Conservation (phyloP, 108 stramenopile species). For the Cyclotella kingstonii region DNA sequence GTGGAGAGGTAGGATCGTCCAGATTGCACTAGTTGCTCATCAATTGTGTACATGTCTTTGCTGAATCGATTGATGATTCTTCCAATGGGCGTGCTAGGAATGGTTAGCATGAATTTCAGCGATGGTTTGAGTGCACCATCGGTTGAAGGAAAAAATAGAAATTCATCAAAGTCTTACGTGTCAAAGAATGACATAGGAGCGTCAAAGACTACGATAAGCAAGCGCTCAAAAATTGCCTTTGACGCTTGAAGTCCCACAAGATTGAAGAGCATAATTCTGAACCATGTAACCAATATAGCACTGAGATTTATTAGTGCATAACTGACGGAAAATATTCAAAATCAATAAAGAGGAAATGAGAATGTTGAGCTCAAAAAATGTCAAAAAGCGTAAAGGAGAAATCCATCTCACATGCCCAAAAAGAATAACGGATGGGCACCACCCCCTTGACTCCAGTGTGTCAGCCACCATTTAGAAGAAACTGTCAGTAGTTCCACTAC, state of each 20-base stretch:
- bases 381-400: slow-evolving; percentile 1
- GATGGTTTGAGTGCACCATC: background rate
- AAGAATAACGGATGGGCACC: slow-evolving; percentile 20
- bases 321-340: slow-evolving; percentile 7
- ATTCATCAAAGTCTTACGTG: slow-evolving; percentile 22
- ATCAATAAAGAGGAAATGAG: slow-evolving; percentile 10
- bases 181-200: slow-evolving; percentile 93
- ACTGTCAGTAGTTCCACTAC: slow-evolving; percentile 51
- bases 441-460: slow-evolving; percentile 51
- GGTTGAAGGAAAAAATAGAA: background rate
- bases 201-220: slow-evolving; percentile 59
- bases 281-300: slow-evolving; percentile 53
- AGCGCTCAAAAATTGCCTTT: slow-evolving; percentile 43
- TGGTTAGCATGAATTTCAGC: slow-evolving; percentile 2
- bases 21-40: slow-evolving; percentile 80
- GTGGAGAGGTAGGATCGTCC: slow-evolving; percentile 73
- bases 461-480: slow-evolving; percentile 74
- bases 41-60: slow-evolving; percentile 93
- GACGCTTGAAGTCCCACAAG: slow-evolving; percentile 57
- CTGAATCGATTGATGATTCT: slow-evolving; percentile 75
- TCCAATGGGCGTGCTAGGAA: slow-evolving; percentile 51
- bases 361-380: background rate
- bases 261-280: slow-evolving; percentile 49
- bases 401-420: slow-evolving; percentile 20
- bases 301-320: slow-evolving; percentile 70